Base-by-base conservation (phyloP, 2,329 filamentous ascomycete genomes). In the Bimuria novae-zelandiae region DNA sequence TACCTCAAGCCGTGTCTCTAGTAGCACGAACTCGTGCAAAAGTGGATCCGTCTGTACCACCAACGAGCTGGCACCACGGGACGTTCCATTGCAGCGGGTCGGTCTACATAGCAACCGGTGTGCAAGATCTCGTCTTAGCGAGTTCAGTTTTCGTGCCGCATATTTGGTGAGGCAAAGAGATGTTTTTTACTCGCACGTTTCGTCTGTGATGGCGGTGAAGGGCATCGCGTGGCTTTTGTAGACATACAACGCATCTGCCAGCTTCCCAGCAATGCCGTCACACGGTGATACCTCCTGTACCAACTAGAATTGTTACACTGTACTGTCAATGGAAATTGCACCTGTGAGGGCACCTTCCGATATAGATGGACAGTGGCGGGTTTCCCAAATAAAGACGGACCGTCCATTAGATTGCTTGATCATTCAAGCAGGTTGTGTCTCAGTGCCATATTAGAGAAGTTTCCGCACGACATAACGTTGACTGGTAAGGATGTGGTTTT, bases 61-160 rank as follows among this genome's bases (percentile, higher is more conserved):
- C 14, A 22, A 36, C 11, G 3, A 27, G 44, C 16, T 37, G 10
- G 44, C 19, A 19, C 10, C 19, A 42, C 22, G 48, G 37, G 30
- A 37, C 14, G 54, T 58, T 49, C 57, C 46, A 50, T 51, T 48
- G 39, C 43, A 11, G n/a, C 25, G 33, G 51, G 45, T 33, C 36
- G 33, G 30, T 47, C 40, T 22, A 25, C 44, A 37, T 49, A 36
- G 44, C 36, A 29, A 54, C 51, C 32, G 17, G 25, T 11, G 16
- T 21, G 39, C 10, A n/a, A 22, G 17, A 32, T 41, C 11, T 46
- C 23, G 36, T 46, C 46, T 44, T 47, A 14, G 23, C 42, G 21
- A 23, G 22, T 3, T 6, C 2, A n/a, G 30, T 65, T 65, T 43
- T 65, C 56, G 61, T 55, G 25, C 10, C 51, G 61, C 52, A 17